Conservation (phyloP, 1,139 yeast species). For the Meyerozyma guilliermondii region DNA sequence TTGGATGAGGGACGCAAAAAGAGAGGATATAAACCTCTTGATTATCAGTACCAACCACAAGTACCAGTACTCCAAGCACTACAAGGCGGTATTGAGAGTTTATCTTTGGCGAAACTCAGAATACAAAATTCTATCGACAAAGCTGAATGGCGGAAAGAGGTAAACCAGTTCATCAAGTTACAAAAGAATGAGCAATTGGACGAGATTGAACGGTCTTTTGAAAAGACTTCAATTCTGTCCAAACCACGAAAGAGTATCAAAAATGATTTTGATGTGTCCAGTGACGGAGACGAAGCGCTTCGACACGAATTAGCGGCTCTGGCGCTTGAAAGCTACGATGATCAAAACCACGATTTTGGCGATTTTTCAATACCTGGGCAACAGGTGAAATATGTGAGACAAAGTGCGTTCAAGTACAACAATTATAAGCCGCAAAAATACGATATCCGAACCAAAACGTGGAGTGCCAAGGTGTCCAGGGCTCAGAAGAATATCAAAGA, state of each 20-base stretch:
- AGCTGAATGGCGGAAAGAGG: slow-evolving; percentile 21
- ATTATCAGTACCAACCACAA: slow-evolving; percentile 17
- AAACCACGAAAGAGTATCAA: slow-evolving; percentile 5
- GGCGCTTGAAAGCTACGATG: not conserved
- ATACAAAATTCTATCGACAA: slow-evolving; percentile 26
- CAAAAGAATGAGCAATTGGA: slow-evolving; percentile 6
- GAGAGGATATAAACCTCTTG: slow-evolving; percentile 6
- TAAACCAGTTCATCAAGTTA: slow-evolving; percentile 14
- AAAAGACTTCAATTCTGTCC: not conserved
- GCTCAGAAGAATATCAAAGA: not conserved
- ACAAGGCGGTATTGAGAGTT: slow-evolving; percentile 14
- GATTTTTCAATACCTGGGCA: not conserved
- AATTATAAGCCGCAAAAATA: no score
- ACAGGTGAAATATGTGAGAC: not conserved
- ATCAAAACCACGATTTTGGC: not conserved
- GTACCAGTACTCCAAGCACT: slow-evolving; percentile 20
- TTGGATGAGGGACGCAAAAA: slow-evolving; percentile 10
- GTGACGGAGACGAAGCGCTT: slow-evolving; percentile 19
- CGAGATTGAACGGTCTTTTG: slow-evolving; percentile 2
- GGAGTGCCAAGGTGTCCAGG: not conserved
- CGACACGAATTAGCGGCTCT: slow-evolving; percentile 1
- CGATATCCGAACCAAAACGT: not conserved
- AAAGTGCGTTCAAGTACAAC: not conserved
- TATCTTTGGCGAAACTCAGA: slow-evolving; percentile 20
- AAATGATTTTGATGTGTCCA: slow-evolving; percentile 18